phyloP scores from a whole-genome alignment of 129 eudicot species.

The Smallanthus sonchifolius region DNA sequence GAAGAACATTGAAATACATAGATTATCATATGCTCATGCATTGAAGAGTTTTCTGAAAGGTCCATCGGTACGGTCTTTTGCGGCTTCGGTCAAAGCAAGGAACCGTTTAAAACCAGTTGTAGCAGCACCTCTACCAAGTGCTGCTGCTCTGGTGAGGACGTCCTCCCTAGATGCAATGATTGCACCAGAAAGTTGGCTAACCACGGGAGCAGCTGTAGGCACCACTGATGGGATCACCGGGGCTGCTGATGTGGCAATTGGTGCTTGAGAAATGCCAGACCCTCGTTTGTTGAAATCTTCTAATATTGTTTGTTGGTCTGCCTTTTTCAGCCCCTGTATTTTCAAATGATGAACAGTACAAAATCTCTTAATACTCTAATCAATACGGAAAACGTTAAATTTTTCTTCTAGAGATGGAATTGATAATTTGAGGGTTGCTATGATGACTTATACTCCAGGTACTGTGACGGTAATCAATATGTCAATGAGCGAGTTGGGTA shows the following conservation, averaged over 20 bases:
- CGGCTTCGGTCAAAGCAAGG: conserved; percentile 94
- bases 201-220: conserved; percentile 35
- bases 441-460: neutral
- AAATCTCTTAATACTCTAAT: conserved; percentile 4
- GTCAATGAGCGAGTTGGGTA: neutral
- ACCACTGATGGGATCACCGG: conserved; percentile 29
- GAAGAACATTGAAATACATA: conserved; percentile 9
- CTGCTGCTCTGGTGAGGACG: conserved; percentile 91
- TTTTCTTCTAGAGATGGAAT: neutral
- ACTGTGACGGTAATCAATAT: neutral
- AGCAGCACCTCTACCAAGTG: conserved; percentile 93
- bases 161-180: conserved; percentile 67
- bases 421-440: neutral
- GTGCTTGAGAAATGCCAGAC: conserved; percentile 55
- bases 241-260: conserved; percentile 41
- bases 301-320: conserved; percentile 87
- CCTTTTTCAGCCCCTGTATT: conserved; percentile 79
- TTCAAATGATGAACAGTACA: neutral
- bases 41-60: conserved; percentile 90
- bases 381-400: neutral
- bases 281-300: conserved; percentile 91
- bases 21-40: conserved; percentile 27
- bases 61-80: conserved; percentile 87
- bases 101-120: conserved; percentile 86
- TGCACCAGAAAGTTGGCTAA: conserved; percentile 37